Evolutionary conservation across 805 yeast species (phyloP), one percentile per base, ranked within the genome.

Genomic region (Saturnispora halmiae): DNA sequence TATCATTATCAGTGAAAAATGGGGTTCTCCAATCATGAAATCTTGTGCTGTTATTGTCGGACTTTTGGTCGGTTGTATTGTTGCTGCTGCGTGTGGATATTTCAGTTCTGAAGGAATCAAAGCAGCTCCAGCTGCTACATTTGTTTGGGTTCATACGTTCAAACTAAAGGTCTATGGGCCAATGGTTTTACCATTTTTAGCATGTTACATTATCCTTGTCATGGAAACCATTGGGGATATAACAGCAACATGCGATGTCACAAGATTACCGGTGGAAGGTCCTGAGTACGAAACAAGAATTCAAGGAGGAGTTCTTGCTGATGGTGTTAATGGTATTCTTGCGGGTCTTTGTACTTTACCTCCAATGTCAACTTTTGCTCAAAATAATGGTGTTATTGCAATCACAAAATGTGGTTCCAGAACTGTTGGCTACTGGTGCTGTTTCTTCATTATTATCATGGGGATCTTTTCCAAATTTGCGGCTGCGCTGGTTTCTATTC

Each of bases 191-290:
- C 96, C 96, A 4, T 73, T 84, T 65, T 63, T 87, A 43, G 94
- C 95, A 1, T 81, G 86, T 35, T 87, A 77, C 58, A 68, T 87
- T 25, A 85, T 80, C 21, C 63, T 83, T 51, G 81, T 84, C 75
- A 85, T 86, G 86, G 96, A 88, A 66, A 82, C 94, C 41, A 85
- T 87, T 55, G 96, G 96, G 60, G 96, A 87, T 61, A 81, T 87
- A 56, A 85, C 95, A 25, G 96, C 96, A 27, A 84, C 95, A 32
- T 81, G 85, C 43, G 96, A 87, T 60, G 96, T 88, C 16, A 83
- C 95, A 7, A 69, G 94, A 51, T 65, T 81, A 46, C 86, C 81
- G 46, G 87, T 85, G 43, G 88, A 82, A 55, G 96, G 96, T 48
- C 77, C 74, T 34, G 52, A 70, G 15, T 87, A 81, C 58, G 95